These are phyloP conservation scores for Lasiodiplodia citricola DNA, from an alignment of 2,329 filamentous ascomycete species.

Conservation along the genomic window DNA sequence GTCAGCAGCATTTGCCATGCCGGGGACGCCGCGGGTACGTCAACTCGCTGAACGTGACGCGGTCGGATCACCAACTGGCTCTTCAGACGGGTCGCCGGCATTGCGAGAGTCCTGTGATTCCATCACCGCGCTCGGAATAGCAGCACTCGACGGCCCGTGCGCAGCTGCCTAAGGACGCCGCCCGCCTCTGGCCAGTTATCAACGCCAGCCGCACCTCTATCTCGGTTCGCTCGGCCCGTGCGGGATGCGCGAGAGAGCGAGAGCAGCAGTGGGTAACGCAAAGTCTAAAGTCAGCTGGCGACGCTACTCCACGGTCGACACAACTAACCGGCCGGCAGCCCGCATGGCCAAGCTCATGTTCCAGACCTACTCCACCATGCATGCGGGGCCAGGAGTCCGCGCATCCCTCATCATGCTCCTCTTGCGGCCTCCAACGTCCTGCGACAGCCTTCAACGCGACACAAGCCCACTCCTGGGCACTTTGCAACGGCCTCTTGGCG, in stretches of 20 bases:
- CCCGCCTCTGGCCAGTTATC: background rate
- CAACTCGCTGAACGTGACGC: background rate
- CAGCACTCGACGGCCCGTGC: background rate
- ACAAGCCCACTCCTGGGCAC: constrained; percentile 8
- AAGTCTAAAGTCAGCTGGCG: background rate
- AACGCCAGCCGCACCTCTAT: constrained; percentile 1
- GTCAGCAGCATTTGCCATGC: constrained; percentile 6
- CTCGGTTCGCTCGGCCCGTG: constrained; percentile 17
- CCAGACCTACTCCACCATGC: constrained; percentile 22
- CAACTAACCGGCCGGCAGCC: background rate
- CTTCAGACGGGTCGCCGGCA: constrained; percentile 20
- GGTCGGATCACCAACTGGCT: constrained; percentile 8
- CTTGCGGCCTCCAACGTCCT: background rate
- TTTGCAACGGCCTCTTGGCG: constrained; percentile 10
- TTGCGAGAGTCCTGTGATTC: constrained; percentile 25
- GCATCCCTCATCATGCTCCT: background rate
- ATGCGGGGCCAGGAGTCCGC: background rate
- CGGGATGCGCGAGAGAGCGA: background rate
- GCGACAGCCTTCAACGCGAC: background rate
- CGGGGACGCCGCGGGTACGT: constrained; percentile 11
- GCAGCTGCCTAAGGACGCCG: background rate
- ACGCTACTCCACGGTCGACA: background rate
- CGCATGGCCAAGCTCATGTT: constrained; percentile 3
- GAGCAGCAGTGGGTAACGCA: background rate
- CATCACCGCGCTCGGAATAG: constrained; percentile 4